Evolutionary conservation across 2,329 filamentous ascomycete genomes (phyloP).

Genomic region (Dothiorella sarmentorum): DNA sequence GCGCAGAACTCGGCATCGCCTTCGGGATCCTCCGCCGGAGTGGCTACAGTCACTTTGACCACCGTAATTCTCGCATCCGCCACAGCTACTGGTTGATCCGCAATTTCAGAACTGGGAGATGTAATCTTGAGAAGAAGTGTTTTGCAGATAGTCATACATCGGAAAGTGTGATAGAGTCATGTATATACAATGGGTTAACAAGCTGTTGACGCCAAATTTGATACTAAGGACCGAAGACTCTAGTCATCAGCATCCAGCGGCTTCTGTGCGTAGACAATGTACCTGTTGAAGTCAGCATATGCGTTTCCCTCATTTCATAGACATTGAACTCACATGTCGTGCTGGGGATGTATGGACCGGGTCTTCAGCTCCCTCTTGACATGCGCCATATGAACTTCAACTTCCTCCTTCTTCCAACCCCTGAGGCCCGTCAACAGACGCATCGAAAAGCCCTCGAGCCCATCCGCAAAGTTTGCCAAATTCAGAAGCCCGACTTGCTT

Average conservation of each 20-base stretch:
- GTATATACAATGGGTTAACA: too few species aligned
- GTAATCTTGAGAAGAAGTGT: too few species aligned
- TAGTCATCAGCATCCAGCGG: not conserved
- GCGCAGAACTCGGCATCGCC: conserved; percentile 1
- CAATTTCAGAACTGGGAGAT: too few species aligned
- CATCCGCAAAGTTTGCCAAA: conserved; percentile 19
- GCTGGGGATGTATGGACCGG: not conserved
- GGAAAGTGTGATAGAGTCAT: too few species aligned
- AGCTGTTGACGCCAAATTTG: too few species aligned
- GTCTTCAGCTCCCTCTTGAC: not conserved
- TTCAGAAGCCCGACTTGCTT: not conserved
- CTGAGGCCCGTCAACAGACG: not conserved
- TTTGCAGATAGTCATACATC: too few species aligned
- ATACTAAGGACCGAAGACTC: too few species aligned
- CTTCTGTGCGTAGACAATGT: not conserved
- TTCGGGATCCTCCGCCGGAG: not conserved
- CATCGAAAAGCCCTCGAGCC: conserved; percentile 21
- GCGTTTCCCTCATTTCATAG: not conserved
- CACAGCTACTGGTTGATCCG: too few species aligned
- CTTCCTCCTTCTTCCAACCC: not conserved
- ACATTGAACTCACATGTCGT: not conserved
- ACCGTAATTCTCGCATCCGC: not conserved
- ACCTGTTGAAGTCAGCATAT: not conserved
- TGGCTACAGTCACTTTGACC: not conserved
- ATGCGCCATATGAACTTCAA: not conserved